A percentile compares a stretch with the other conserved stretches of the same genome.
Conservation (phyloP, 257 asterid genomes). For the Penstemon barbatus region DNA sequence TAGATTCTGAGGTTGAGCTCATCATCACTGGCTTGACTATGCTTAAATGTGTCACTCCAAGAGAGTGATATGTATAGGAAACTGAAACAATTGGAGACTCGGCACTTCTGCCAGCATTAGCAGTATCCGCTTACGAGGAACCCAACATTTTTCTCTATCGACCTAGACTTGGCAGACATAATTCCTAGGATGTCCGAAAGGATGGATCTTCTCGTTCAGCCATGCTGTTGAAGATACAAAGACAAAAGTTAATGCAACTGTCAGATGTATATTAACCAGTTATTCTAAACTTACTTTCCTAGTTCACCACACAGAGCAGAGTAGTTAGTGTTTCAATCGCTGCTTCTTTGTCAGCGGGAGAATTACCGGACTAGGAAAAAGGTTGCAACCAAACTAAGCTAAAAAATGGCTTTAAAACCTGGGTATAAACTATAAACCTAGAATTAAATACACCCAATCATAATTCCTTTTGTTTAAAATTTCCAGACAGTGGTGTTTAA, state of each 20-base stretch:
- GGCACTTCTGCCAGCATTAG: slow-evolving; percentile 39
- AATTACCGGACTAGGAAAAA: slow-evolving; percentile 37
- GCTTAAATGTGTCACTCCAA: slow-evolving; percentile 82
- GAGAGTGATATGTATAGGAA: slow-evolving; percentile 54
- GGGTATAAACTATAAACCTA: neutral
- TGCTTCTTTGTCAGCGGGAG: no score
- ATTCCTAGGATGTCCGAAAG: slow-evolving; percentile 61
- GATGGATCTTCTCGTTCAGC: slow-evolving; percentile 62
- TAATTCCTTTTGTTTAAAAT: neutral
- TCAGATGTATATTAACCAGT: neutral
- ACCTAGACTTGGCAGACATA: slow-evolving; percentile 60
- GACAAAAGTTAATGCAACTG: slow-evolving; percentile 12
- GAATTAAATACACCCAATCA: neutral
- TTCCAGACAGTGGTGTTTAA: neutral
- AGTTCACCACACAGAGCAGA: slow-evolving; percentile 66
- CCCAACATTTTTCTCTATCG: neutral
- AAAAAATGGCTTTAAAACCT: slow-evolving; percentile 4
- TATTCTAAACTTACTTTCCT: slow-evolving; percentile 52
- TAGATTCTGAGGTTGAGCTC: slow-evolving; percentile 49
- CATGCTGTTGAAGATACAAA: slow-evolving; percentile 69
- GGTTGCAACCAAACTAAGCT: neutral
- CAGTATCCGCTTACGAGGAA: no score
- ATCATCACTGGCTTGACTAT: slow-evolving; percentile 80
- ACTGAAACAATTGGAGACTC: slow-evolving; percentile 65
- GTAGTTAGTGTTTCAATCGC: slow-evolving; percentile 61